Evolutionary conservation across 495 filamentous ascomycete species (phyloP), one percentile per base, ranked within the genome.

Genomic region (Penicillium simplicissimum): DNA sequence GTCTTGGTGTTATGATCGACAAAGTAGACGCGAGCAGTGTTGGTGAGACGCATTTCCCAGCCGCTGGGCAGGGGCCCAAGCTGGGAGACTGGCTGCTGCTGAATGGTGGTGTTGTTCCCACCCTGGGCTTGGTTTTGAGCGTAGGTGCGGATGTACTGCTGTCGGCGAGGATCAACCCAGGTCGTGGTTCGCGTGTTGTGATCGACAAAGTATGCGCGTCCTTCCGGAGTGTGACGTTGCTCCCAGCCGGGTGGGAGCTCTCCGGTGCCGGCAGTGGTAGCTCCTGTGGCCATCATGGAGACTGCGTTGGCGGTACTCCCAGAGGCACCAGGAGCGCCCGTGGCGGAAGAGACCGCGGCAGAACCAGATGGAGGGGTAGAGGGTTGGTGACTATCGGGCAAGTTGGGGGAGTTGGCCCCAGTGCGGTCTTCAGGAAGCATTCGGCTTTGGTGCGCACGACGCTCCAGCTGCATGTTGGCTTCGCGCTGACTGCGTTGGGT

Each of bases 1-100:
- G 95, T 98, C 81, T 98, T 98, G 60, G 95, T 98, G 73, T 98
- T 98, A 80, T 98, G 95, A 70, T 98, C 95, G 36, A 98, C 95
- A 71, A 98, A 98, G 76, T 98, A 98, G 23, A 98, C 95, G 48
- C 95, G 86, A 13, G 95, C 95, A 8, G 95, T 98, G 71, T 98
- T 98, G 52, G 95, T 98, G 25, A 98, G 86, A 59, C 95, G 90
- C 95, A 98, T 98, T 81, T 98, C 95, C 95, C 95, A 98, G 19
- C 95, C 95, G 73, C 94, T 97, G 13, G 95, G 95, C 43, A 98
- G 74, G 31, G 95, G 94, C n/a, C 95, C 95, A 36, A 98, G 84
- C 73, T 98, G 96, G 2, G 95, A 98, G 23, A 98, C 96, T 1
- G 96, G 95, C 78, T 98, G 95, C 63, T 97, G 94, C 72, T 97